phyloP scores from a whole-genome alignment of 495 filamentous ascomycete genomes.

The Jackrogersella multiformis region DNA sequence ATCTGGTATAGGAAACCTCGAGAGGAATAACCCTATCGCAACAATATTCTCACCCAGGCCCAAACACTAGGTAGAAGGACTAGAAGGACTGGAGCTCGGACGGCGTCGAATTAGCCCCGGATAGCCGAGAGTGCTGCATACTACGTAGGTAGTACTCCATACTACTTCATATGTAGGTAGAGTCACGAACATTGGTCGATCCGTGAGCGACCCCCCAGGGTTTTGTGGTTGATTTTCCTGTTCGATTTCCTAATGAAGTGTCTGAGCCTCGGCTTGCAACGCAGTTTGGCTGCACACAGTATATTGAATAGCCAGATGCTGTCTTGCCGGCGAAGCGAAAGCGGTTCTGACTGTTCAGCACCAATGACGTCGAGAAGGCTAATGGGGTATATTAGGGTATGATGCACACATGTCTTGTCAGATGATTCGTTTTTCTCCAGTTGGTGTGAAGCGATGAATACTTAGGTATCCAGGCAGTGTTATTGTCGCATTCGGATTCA shows the following conservation, averaged over 20 bases:
- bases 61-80: not conserved
- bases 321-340: not conserved
- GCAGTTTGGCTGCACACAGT: not conserved
- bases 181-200: conserved; percentile 2
- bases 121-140: not conserved
- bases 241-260: not conserved
- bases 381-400: conserved; percentile 1
- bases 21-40: not conserved
- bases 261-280: conserved; percentile 40
- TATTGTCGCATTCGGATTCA: conserved; percentile 10
- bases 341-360: not conserved
- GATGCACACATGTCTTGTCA: conserved; percentile 2
- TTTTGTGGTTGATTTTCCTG: conserved; percentile 19
- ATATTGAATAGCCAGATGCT: not conserved
- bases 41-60: no score
- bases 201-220: conserved; percentile 21
- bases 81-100: not conserved
- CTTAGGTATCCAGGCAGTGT: not conserved
- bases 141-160: not conserved
- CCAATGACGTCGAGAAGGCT: not conserved
- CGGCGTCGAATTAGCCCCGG: conserved; percentile 10
- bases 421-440: not conserved
- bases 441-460: not conserved
- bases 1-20: not conserved
- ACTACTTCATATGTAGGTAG: not conserved